phyloP scores from a whole-genome alignment of 1,139 yeast species.

The Arxiozyma telluris region DNA sequence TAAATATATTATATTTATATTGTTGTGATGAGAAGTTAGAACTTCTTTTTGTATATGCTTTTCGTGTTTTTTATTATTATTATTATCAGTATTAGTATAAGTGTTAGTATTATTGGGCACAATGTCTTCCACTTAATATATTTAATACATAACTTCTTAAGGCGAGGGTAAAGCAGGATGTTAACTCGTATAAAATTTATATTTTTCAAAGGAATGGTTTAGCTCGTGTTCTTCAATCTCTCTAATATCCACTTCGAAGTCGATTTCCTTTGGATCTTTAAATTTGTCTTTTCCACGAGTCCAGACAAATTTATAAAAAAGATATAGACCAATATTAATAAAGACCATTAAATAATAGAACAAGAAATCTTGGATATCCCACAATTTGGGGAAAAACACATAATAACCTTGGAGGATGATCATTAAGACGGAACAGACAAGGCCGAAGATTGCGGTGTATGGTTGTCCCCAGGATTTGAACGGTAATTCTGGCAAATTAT shows the following conservation, averaged over 20 bases:
- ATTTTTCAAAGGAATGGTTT: conserved; percentile 17
- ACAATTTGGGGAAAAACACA: conserved; percentile 54
- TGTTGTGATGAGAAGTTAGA: not conserved
- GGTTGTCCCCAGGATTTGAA: conserved; percentile 51
- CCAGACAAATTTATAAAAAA: conserved; percentile 49
- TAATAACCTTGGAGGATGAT: conserved; percentile 57
- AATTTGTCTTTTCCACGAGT: conserved; percentile 38
- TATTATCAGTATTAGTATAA: too few species aligned
- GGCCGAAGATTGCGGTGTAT: conserved; percentile 43
- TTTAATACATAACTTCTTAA: not conserved
- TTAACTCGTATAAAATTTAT: conserved; percentile 9
- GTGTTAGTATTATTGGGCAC: too few species aligned
- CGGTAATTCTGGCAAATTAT: conserved; percentile 49
- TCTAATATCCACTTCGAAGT: conserved; percentile 44
- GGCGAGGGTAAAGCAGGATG: not conserved
- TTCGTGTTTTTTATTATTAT: too few species aligned
- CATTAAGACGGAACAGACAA: conserved; percentile 43
- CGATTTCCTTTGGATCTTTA: conserved; percentile 44
- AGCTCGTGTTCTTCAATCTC: conserved; percentile 52
- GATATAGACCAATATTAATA: conserved; percentile 47
- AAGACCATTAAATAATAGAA: conserved; percentile 64
- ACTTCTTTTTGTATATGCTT: not conserved
- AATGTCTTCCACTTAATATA: too few species aligned
- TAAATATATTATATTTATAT: not conserved
- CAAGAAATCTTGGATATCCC: conserved; percentile 54